phyloP scores from a whole-genome alignment of 2,329 filamentous ascomycete genomes.

The Neonectria magnoliae region DNA sequence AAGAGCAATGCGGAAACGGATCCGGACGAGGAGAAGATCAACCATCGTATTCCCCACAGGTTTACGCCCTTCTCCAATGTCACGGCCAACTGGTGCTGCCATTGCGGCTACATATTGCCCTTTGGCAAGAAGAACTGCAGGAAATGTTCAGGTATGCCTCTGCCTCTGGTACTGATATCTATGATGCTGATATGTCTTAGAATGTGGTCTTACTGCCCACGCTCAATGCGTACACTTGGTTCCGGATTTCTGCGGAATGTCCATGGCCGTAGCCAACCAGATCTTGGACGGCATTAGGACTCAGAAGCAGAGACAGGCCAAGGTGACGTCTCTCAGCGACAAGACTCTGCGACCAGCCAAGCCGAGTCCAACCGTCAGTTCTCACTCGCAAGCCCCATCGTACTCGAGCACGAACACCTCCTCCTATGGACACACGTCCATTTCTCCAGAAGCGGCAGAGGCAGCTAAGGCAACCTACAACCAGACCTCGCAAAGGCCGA shows the following conservation, averaged over 20 bases:
- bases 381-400: constrained; percentile 47
- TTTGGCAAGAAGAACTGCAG: constrained; percentile 95
- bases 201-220: constrained; percentile 93
- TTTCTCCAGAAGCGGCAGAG: constrained; percentile 64
- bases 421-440: constrained; percentile 34
- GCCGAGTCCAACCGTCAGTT: constrained; percentile 53
- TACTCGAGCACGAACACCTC: constrained; percentile 46
- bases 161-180: background rate
- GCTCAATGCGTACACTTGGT: constrained; percentile 93
- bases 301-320: constrained; percentile 74
- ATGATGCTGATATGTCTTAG: constrained; percentile 56
- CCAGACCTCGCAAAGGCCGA: constrained; percentile 62
- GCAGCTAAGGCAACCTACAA: constrained; percentile 72
- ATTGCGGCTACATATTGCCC: constrained; percentile 95
- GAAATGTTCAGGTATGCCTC: constrained; percentile 80
- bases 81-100: constrained; percentile 99
- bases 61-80: constrained; percentile 98
- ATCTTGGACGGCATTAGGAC: constrained; percentile 88
- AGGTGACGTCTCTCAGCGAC: constrained; percentile 68
- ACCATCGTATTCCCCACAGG: constrained; percentile 97
- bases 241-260: constrained; percentile 99
- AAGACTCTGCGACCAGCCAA: constrained; percentile 71
- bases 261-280: constrained; percentile 95
- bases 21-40: constrained; percentile 99
- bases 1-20: constrained; percentile 99